phyloP scores from a whole-genome alignment of 495 filamentous ascomycete species.

The Aspergillus cavernicola region DNA sequence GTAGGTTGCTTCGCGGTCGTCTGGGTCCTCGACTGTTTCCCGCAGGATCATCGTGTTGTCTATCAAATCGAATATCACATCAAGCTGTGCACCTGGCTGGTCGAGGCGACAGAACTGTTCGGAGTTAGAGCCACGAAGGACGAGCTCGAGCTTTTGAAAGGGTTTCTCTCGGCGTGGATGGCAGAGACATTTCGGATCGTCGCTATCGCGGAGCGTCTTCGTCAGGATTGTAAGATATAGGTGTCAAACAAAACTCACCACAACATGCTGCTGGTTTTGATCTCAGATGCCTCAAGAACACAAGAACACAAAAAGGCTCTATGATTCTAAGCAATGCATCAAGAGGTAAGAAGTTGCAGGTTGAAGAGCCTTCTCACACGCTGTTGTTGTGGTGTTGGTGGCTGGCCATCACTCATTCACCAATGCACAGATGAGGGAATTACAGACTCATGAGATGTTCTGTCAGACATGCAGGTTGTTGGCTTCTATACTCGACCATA shows the following conservation, averaged over 20 bases:
- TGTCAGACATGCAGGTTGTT: too few relatives aligned
- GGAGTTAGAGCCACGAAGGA: constrained; percentile 14
- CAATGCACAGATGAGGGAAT: neutral
- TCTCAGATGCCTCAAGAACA: neutral
- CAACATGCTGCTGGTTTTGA: neutral
- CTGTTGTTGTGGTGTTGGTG: neutral
- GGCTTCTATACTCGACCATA: too few relatives aligned
- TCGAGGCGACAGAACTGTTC: constrained; percentile 17
- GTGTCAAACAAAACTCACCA: constrained; percentile 8
- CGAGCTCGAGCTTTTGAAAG: constrained; percentile 14
- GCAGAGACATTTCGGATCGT: constrained; percentile 19
- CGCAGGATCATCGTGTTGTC: constrained; percentile 19
- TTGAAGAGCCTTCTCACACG: neutral
- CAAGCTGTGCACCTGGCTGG: constrained; percentile 18
- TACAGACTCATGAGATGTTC: too few relatives aligned
- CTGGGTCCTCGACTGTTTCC: constrained; percentile 20
- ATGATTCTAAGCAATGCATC: neutral
- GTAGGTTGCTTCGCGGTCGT: constrained; percentile 9
- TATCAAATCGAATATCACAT: constrained; percentile 27
- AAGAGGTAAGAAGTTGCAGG: neutral
- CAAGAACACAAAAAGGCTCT: neutral
- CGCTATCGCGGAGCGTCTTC: constrained; percentile 1
- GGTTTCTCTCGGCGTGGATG: constrained; percentile 11
- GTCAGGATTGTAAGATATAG: constrained; percentile 2
- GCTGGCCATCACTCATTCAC: constrained; percentile 6